phyloP scores from a whole-genome alignment of 108 stramenopile species.

The Parietichytrium sp. region DNA sequence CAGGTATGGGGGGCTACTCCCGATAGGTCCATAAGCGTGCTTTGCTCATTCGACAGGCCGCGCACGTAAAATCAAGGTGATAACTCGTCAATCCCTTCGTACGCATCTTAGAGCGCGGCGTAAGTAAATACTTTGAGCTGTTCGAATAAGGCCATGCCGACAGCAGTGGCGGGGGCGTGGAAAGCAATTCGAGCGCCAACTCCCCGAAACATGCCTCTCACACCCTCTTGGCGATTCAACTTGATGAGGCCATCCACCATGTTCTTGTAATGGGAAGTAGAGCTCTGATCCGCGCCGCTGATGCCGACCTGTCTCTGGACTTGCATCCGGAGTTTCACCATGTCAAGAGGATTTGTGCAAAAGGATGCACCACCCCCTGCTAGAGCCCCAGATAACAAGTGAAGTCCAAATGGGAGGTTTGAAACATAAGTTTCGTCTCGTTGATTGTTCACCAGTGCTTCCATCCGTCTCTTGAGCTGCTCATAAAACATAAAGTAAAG shows the following conservation, averaged over 20 bases:
- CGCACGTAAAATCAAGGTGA: no score
- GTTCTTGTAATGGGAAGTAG: constrained; percentile 51
- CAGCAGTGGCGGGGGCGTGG: constrained; percentile 83
- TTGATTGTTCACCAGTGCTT: constrained; percentile 26
- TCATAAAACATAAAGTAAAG: constrained; percentile 94
- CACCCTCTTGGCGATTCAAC: constrained; percentile 65
- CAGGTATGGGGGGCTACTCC: no score
- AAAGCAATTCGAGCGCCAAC: constrained; percentile 88
- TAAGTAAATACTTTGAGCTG: constrained; percentile 46
- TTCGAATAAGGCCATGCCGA: constrained; percentile 91
- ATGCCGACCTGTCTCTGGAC: constrained; percentile 61
- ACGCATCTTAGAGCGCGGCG: not conserved
- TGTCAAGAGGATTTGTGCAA: constrained; percentile 92
- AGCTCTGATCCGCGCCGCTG: not conserved
- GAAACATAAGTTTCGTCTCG: not conserved
- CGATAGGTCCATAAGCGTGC: no score
- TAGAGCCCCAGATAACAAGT: constrained; percentile 71
- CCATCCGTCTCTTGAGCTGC: constrained; percentile 62
- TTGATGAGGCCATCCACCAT: constrained; percentile 72
- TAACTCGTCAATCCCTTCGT: no score
- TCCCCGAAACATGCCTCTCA: constrained; percentile 82
- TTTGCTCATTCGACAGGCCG: no score
- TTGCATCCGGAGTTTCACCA: constrained; percentile 91
- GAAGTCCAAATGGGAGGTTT: constrained; percentile 62
- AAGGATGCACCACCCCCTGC: constrained; percentile 86